Evolutionary conservation across 257 asterid species (phyloP).

Genomic region (Rehmannia glutinosa): DNA sequence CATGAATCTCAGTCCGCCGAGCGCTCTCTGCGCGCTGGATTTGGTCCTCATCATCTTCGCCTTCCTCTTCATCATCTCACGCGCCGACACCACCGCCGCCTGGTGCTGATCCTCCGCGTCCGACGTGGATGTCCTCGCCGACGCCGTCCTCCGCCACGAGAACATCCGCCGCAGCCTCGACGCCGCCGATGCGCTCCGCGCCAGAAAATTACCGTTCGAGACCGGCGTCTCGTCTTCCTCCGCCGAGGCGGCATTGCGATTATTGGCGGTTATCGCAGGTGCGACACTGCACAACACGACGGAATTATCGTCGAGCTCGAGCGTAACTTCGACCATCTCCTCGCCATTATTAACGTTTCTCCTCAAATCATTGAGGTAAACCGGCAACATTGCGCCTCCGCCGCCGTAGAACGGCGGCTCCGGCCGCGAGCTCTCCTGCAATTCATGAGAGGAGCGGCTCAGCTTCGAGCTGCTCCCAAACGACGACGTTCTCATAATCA

Average conservation of each 20-base stretch:
- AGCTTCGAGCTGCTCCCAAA: slow-evolving; percentile 47
- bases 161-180: slow-evolving; percentile 55
- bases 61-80: slow-evolving; percentile 68
- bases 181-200: slow-evolving; percentile 57
- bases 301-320: slow-evolving; percentile 69
- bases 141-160: slow-evolving; percentile 47
- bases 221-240: slow-evolving; percentile 9
- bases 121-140: slow-evolving; percentile 31
- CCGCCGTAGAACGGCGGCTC: slow-evolving; percentile 16
- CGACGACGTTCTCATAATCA: slow-evolving; percentile 39
- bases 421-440: slow-evolving; percentile 44
- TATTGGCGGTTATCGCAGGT: slow-evolving; percentile 13
- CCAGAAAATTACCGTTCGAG: slow-evolving; percentile 21
- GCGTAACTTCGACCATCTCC: slow-evolving; percentile 74
- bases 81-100: slow-evolving; percentile 37
- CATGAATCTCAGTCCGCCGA: slow-evolving; percentile 79
- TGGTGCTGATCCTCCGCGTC: slow-evolving; percentile 35
- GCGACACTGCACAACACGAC: slow-evolving; percentile 34
- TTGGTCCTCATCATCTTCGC: slow-evolving; percentile 60
- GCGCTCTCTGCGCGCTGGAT: slow-evolving; percentile 84
- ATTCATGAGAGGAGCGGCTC: slow-evolving; percentile 44
- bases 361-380: slow-evolving; percentile 61
- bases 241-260: background rate
- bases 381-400: slow-evolving; percentile 87
- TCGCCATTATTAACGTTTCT: slow-evolving; percentile 31